Conservation (phyloP, 805 yeast genomes). For the Candida boleticola region DNA sequence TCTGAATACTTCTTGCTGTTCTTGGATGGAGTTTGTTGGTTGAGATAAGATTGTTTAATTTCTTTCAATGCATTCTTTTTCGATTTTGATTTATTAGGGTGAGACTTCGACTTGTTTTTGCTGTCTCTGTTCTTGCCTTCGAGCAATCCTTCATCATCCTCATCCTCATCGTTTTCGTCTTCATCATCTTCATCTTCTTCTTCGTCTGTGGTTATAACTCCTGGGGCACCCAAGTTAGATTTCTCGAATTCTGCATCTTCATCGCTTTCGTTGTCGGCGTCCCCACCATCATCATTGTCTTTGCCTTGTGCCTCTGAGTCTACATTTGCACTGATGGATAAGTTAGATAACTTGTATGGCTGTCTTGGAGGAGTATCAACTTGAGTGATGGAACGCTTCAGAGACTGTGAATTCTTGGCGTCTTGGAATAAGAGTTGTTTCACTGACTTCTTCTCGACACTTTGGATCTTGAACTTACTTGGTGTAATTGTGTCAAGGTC, state of each 20-base stretch:
- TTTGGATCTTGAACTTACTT: constrained; percentile 29
- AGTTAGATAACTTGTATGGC: constrained; percentile 22
- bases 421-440: constrained; percentile 21
- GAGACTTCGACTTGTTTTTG: not conserved
- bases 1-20: not conserved
- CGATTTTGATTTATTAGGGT: too few species aligned
- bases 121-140: constrained; percentile 4
- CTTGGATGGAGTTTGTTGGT: constrained; percentile 5
- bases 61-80: constrained; percentile 5
- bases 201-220: constrained; percentile 12
- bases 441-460: constrained; percentile 15
- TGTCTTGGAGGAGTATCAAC: constrained; percentile 39
- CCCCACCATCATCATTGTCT: constrained; percentile 16
- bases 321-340: constrained; percentile 19
- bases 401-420: constrained; percentile 23
- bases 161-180: constrained; percentile 17
- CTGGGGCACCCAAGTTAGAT: constrained; percentile 9
- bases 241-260: not conserved
- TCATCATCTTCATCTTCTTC: constrained; percentile 11
- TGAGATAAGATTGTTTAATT: constrained; percentile 1
- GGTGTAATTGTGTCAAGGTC: constrained; percentile 41
- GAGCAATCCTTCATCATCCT: constrained; percentile 9
- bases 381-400: constrained; percentile 34
- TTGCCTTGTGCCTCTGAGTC: constrained; percentile 8
- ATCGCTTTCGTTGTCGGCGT: constrained; percentile 10